phyloP scores from a whole-genome alignment of 768 basidiomycete genomes.

The Symmetrospora coprosmae region DNA sequence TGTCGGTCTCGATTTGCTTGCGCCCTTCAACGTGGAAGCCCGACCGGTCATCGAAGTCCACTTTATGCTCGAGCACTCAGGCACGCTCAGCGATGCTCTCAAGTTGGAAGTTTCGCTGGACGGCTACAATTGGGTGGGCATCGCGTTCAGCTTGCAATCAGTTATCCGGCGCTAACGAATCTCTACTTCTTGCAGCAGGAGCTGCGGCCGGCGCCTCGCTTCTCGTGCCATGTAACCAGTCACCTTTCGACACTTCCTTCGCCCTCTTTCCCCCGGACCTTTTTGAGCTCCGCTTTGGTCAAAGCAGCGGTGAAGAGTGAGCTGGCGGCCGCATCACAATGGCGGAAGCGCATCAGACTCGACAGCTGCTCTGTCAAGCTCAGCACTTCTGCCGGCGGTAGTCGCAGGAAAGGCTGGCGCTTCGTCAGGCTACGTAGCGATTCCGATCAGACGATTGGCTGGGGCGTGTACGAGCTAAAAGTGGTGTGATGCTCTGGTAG shows the following conservation, averaged over 20 bases:
- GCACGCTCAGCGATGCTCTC: not conserved
- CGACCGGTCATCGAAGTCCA: not conserved
- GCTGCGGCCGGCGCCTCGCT: not conserved
- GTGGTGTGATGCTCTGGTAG: no score
- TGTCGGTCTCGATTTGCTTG: constrained; percentile 23
- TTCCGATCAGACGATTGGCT: not conserved
- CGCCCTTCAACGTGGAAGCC: constrained; percentile 4
- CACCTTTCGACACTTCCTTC: not conserved
- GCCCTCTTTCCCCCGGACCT: not conserved
- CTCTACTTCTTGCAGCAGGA: not conserved
- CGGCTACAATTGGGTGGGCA: constrained; percentile 8
- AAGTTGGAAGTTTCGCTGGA: constrained; percentile 1
- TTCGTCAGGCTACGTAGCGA: not conserved
- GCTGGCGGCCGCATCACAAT: not conserved
- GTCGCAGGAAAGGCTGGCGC: constrained; percentile 11
- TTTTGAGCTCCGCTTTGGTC: not conserved
- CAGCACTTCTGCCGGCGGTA: not conserved
- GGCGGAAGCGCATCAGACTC: not conserved
- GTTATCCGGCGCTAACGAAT: not conserved
- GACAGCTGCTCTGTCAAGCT: not conserved
- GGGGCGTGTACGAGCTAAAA: constrained; percentile 16
- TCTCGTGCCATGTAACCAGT: constrained; percentile 1
- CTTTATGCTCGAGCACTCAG: not conserved
- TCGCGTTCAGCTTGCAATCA: not conserved
- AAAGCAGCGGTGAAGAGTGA: not conserved